Conservation (phyloP, 306 rosid species). For the Sindora glabra region DNA sequence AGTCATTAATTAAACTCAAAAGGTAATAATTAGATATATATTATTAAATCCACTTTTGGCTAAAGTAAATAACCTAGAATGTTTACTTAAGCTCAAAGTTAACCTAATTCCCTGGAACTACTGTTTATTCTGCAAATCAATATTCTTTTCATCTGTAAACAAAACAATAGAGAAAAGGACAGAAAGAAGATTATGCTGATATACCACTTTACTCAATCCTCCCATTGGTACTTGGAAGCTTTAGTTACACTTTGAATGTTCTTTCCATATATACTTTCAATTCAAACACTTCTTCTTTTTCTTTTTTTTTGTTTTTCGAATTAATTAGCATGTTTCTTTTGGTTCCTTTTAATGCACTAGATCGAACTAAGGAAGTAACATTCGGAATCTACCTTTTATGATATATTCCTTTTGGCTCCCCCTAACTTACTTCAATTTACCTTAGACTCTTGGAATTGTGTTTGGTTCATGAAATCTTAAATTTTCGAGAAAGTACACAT, state of each 20-base stretch:
- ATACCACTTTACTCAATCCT: constrained; percentile 11
- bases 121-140: constrained; percentile 8
- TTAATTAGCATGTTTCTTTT: constrained; percentile 21
- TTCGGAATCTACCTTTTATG: constrained; percentile 11
- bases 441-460: constrained; percentile 22
- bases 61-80: constrained; percentile 7
- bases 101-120: constrained; percentile 13
- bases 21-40: constrained; percentile 21
- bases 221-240: constrained; percentile 17
- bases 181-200: neutral
- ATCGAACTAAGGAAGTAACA: constrained; percentile 17
- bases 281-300: constrained; percentile 10
- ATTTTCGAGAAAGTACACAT: no score
- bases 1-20: constrained; percentile 11
- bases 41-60: constrained; percentile 20
- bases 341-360: constrained; percentile 34
- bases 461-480: constrained; percentile 40
- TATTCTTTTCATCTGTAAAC: no score
- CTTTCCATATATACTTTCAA: constrained; percentile 8
- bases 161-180: neutral
- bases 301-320: no score
- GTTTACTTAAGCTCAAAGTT: constrained; percentile 14
- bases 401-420: neutral
- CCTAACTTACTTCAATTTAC: neutral
- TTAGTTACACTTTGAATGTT: constrained; percentile 17